Conservation (phyloP, 106 monocot species). For the Alisma plantagoaquatica region DNA sequence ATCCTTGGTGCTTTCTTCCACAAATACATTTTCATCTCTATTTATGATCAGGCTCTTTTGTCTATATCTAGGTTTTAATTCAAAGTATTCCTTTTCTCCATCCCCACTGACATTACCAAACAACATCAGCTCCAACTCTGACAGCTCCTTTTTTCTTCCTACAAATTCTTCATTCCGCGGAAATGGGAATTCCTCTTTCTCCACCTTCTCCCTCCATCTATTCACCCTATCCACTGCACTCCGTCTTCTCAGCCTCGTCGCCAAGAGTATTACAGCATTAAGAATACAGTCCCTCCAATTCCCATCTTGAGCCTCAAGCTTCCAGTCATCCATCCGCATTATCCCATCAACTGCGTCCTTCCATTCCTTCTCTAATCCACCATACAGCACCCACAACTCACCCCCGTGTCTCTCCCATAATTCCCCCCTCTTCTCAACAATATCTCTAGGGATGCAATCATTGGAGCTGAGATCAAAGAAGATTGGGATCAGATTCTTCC, state of each 20-base stretch:
- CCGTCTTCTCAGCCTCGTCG: slow-evolving; percentile 65
- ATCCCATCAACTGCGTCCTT: slow-evolving; percentile 72
- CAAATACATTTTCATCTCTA: slow-evolving; percentile 9
- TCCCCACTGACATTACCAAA: slow-evolving; percentile 88
- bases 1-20: slow-evolving; percentile 15
- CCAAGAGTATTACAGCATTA: slow-evolving; percentile 48
- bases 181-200: slow-evolving; percentile 76
- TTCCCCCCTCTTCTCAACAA: slow-evolving; percentile 75
- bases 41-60: slow-evolving; percentile 17
- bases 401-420: slow-evolving; percentile 95
- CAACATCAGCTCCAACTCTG: slow-evolving; percentile 79
- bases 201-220: slow-evolving; percentile 64
- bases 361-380: slow-evolving; percentile 82
- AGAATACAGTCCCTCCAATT: slow-evolving; percentile 89
- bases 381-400: slow-evolving; percentile 80
- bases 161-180: slow-evolving; percentile 69
- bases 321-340: slow-evolving; percentile 44
- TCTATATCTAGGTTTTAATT: slow-evolving; percentile 58
- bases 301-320: slow-evolving; percentile 71
- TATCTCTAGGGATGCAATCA: slow-evolving; percentile 83
- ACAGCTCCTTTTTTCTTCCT: slow-evolving; percentile 74
- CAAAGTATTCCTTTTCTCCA: slow-evolving; percentile 70
- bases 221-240: slow-evolving; percentile 70
- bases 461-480: slow-evolving; percentile 58
- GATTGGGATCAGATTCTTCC: slow-evolving; percentile 64